Percentiles rank a stretch among this genome's conserved stretches.
Evolutionary conservation across 345 rosid species (phyloP).

Genomic region (Melaleuca alternifolia): DNA sequence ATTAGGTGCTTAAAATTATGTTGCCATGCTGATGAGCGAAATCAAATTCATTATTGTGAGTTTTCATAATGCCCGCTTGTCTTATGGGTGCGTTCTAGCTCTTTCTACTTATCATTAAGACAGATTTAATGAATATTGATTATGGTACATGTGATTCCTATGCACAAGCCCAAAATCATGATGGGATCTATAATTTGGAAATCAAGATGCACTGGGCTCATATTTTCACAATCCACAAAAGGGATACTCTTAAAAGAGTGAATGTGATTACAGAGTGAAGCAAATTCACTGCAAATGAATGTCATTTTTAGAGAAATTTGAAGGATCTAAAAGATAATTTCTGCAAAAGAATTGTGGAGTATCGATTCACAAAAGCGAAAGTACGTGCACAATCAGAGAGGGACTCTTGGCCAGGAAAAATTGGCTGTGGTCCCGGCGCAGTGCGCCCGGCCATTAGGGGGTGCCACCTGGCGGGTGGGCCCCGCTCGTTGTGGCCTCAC

Average conservation of each 20-base stretch:
- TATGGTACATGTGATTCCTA: background rate
- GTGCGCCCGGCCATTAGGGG: no score
- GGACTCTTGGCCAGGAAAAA: no score
- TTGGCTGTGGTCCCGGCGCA: no score
- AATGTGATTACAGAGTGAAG: no score
- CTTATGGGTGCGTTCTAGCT: background rate
- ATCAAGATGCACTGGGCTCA: background rate
- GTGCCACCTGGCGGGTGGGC: no score
- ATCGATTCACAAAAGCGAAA: background rate
- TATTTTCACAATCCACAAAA: background rate
- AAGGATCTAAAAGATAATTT: background rate
- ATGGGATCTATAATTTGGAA: background rate
- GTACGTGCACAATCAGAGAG: no score
- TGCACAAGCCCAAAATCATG: background rate
- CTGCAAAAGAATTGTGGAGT: background rate
- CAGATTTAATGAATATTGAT: background rate
- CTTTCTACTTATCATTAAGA: background rate
- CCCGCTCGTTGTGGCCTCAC: no score
- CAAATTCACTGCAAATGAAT: no score
- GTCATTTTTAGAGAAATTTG: no score
- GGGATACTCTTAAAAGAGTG: background rate
- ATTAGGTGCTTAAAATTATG: background rate
- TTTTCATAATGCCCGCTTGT: background rate
- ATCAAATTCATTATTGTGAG: no score
- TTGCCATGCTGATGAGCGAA: no score